A percentile compares a stretch with the other conserved stretches of the same genome.
Conservation (phyloP, 495 filamentous ascomycete species). For the Penicillium cosmopolitanum region DNA sequence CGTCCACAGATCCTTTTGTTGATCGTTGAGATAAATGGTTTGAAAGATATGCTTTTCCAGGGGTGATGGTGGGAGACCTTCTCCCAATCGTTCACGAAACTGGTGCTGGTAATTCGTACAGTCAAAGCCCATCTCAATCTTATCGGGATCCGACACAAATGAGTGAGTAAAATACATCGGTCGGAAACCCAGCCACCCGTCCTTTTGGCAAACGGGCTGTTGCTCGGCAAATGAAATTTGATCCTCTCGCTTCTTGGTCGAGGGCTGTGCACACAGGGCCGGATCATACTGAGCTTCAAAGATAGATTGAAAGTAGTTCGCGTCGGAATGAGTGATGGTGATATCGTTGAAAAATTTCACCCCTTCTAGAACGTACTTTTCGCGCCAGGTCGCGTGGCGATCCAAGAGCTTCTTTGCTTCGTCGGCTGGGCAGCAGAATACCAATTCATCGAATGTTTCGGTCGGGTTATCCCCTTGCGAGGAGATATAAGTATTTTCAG, state of each 20-base stretch:
- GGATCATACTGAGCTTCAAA: conserved; percentile 72
- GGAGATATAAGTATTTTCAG: conserved; percentile 4
- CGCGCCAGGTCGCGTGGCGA: conserved; percentile 62
- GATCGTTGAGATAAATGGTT: conserved; percentile 79
- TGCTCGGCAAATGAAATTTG: conserved; percentile 58
- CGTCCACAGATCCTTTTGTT: conserved; percentile 68
- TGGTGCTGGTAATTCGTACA: conserved; percentile 85
- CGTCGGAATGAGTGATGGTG: conserved; percentile 80
- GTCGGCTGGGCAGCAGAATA: conserved; percentile 72
- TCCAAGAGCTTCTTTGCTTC: conserved; percentile 69
- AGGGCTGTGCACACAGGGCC: conserved; percentile 52
- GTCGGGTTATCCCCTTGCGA: conserved; percentile 8
- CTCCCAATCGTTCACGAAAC: conserved; percentile 59
- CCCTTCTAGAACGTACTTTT: conserved; percentile 69
- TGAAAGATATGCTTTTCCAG: conserved; percentile 75
- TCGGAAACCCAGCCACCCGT: conserved; percentile 57
- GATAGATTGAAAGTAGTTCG: conserved; percentile 72
- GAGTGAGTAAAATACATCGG: conserved; percentile 85
- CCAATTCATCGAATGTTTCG: conserved; percentile 70
- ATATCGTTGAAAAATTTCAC: conserved; percentile 83
- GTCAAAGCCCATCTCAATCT: conserved; percentile 88
- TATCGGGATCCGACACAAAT: conserved; percentile 62
- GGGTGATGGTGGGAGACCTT: conserved; percentile 41
- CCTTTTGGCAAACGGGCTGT: conserved; percentile 33
- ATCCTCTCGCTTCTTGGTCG: conserved; percentile 48